These are phyloP conservation scores for Phytophthora idaei DNA, from an alignment of 352 stramenopile genomes.

Conservation along the genomic window DNA sequence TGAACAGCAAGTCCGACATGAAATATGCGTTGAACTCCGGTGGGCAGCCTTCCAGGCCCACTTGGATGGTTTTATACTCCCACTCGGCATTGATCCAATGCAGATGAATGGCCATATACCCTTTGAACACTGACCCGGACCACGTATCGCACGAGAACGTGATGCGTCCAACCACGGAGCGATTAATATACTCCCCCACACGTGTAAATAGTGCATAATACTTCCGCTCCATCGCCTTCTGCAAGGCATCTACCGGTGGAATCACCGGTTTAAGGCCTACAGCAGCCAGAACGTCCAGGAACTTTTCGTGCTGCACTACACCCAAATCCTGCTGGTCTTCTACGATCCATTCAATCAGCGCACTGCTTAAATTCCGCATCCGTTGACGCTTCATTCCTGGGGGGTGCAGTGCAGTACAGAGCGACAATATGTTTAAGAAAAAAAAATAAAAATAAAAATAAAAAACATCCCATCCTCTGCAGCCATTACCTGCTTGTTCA, in stretches of 20 bases:
- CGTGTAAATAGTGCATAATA: constrained; percentile 74
- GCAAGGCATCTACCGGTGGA: constrained; percentile 55
- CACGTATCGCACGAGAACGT: constrained; percentile 85
- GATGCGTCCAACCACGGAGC: constrained; percentile 69
- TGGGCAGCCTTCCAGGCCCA: constrained; percentile 73
- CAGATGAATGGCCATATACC: constrained; percentile 75
- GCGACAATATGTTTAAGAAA: constrained; percentile 9
- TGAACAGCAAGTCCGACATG: constrained; percentile 81
- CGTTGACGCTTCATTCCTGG: constrained; percentile 72
- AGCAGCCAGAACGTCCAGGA: constrained; percentile 64
- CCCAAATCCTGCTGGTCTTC: constrained; percentile 73
- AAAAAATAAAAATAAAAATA: constrained; percentile 1
- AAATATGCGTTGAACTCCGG: constrained; percentile 78
- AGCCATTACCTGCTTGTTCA: constrained; percentile 60
- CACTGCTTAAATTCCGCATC: constrained; percentile 61
- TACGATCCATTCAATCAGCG: constrained; percentile 77
- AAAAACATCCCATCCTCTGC: background rate
- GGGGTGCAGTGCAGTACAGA: constrained; percentile 1
- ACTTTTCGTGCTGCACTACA: constrained; percentile 72
- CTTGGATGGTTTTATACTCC: constrained; percentile 84
- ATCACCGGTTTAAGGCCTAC: constrained; percentile 56
- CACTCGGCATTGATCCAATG: constrained; percentile 88
- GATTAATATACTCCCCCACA: constrained; percentile 78
- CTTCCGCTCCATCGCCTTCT: constrained; percentile 77
- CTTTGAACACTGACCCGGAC: constrained; percentile 73